Evolutionary conservation across 805 yeast species (phyloP), one percentile per base, ranked within the genome.

Genomic region (Lachancea sp.): DNA sequence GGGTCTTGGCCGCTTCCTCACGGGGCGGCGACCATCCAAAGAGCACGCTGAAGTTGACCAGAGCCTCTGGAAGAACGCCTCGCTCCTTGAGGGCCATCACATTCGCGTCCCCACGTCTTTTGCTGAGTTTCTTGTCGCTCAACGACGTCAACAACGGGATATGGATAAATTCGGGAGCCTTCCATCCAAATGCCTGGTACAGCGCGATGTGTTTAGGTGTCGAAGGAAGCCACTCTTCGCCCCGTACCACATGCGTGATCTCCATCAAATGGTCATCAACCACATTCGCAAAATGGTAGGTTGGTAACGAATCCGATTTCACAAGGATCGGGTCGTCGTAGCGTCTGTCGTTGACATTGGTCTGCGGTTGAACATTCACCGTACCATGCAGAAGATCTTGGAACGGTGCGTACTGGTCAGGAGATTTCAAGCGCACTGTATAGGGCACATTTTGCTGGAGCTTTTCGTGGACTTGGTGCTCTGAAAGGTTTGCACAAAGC

Each of bases 151-250:
- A 65, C 32, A 93, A 67, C 0, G 99, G 99, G 40, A 93, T 84
- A 60, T 93, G 99, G n/a, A 85, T 73, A 60, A 79, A 93, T 16
- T 72, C 57, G 0, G 99, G 99, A 1, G 84, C 78, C 0, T 57
- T 51, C 97, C 97, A 91, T 0, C 85, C 87, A 59, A 91, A 82
- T 0, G 96, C 95, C 15, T 74, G 55, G 60, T 93, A 95, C 42
- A 93, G 62, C 0, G 96, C 91, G 38, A 89, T 73, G 58, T 93
- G 99, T 56, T 90, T 91, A 2, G 97, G 96, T 0, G 99, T 93
- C 0, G 98, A 87, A 1, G 95, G 85, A 10, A 93, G 68, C 99
- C 99, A 93, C 63, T 93, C 99, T 59, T 93, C 99, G 29, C 99
- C 99, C 53, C 99, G 73, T 4, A 93, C 80, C 8, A 93, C 99